phyloP scores from a whole-genome alignment of 2,329 filamentous ascomycete genomes.

The Cylindrodendrum hubeiense region DNA sequence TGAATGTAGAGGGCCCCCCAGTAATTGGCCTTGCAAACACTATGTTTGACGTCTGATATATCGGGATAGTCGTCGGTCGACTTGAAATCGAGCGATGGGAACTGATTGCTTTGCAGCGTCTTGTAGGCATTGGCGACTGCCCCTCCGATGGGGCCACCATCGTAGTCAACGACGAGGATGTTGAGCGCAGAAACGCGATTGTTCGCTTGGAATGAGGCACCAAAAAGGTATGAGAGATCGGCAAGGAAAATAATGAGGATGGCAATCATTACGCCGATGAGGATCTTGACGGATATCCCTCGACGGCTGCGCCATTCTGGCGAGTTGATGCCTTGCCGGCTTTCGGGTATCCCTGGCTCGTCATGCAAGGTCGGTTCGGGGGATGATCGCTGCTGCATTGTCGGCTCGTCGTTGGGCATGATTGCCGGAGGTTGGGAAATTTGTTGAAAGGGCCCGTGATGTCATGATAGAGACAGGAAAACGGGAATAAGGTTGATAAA shows the following conservation, averaged over 20 bases:
- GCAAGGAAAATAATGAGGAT: neutral
- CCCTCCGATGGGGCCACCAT: neutral
- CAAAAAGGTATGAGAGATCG: slow-evolving; percentile 5
- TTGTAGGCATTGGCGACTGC: neutral
- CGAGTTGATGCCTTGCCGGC: too few relatives aligned
- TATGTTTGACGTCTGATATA: neutral
- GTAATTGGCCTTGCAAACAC: too few relatives aligned
- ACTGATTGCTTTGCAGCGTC: neutral
- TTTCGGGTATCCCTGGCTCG: too few relatives aligned
- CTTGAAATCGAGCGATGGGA: neutral
- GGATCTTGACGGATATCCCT: neutral
- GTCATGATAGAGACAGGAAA: too few relatives aligned
- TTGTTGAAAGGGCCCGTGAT: too few relatives aligned
- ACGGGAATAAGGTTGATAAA: too few relatives aligned
- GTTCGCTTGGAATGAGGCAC: neutral
- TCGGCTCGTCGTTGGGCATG: too few relatives aligned
- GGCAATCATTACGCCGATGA: neutral
- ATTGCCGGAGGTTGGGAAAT: too few relatives aligned
- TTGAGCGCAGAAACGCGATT: slow-evolving; percentile 10
- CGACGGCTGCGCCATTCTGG: too few relatives aligned
- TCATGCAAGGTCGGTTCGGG: too few relatives aligned
- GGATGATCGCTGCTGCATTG: too few relatives aligned
- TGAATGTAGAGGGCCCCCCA: too few relatives aligned
- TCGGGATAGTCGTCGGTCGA: neutral
- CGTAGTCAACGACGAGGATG: slow-evolving; percentile 16